Base-by-base conservation (phyloP, 129 eudicot species). In the Oenanthe sinensis region DNA sequence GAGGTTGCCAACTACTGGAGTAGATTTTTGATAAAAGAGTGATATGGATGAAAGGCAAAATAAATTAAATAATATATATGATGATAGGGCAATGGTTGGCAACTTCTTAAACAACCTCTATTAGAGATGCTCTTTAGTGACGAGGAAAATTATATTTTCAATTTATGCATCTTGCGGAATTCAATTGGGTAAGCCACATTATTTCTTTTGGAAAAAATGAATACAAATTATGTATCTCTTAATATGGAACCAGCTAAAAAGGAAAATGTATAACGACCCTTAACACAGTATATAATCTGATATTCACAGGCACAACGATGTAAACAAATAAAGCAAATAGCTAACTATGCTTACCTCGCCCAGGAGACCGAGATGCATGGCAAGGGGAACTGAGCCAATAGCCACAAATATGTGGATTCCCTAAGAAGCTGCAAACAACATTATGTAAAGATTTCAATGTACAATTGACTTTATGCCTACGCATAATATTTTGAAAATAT, bases 351-450 rank as follows among this genome's bases (percentile, higher is more conserved):
- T 83, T 81, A 89, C 97, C 97, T 79, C 90, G 84, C 26, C 86
- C 96, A 45, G 89, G 44, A 77, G 91, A 78, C 60, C 14, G 99
- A 81, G 94, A 74, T 22, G 85, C 79, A 75, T 86, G 91, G 74
- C 99, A 96, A 24, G 96, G 78, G 77, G 91, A 87, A 79, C 84
- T 83, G 42, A 79, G 85, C 89, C 93, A 90, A 67, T 89, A 90
- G 77, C 96, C 90, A 80, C 97, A 96, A 28, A 96, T 96, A 74
- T 85, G 83, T 0, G 97, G 97, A 81, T 96, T 92, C 40, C 90
- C 96, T 13, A 89, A 74, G 77, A 92, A 96, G 80, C 99, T 96
- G 90, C 70, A 43, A 50, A 12, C 43, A 67, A 67, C 14, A 60
- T 30, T 49, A 71, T 3, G 11, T 5, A 67, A 67, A 63, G 19